Base-by-base conservation (phyloP, 1,139 yeast species). In the Yarrowia galli region DNA sequence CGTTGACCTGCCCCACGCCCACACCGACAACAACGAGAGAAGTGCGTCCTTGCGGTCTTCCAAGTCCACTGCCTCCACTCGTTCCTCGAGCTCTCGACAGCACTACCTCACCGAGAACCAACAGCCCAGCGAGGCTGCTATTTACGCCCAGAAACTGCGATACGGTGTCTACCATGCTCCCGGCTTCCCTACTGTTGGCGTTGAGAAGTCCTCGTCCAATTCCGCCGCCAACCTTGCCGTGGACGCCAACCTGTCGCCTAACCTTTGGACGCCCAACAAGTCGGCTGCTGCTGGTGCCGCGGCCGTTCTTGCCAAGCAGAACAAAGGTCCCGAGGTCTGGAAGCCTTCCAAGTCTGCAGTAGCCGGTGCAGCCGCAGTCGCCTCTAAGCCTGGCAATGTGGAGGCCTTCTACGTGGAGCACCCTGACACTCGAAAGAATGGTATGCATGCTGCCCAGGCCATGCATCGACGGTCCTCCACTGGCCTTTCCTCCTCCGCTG, bases 131-230 rank as follows among this genome's bases (percentile, higher is more conserved):
- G 66, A 61, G 45, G 66, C 66, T 0, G 96, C 96, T 3, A 78
- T 88, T 68, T 91, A 91, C 79, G 89, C 87, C 73, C 93, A 92
- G 71, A 89, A 89, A 74, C 79, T 89, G 75, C 89, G 85, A 74
- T 89, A 88, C 74, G 97, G 97, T 49, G 82, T 88, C 67, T 91
- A 83, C 78, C 84, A 85, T 71, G 82, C 87, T 68, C 97, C 97
- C 2, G 87, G 91, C 15, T 82, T 81, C 67, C 86, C 87, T 6
- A 79, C 84, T 18, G 84, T 90, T 3, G 97, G 98, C 16, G 95
- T 91, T 68, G 84, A 79, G 42, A 73, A 72, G 36, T 67, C 70
- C 32, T 74, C 77, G 36, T 76, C 79, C 16, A 76, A 75, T 66
- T 71, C 75, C 20, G 80, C 81, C 22, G 83, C 83, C 3, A 70